These are phyloP conservation scores for Boletus subparvulus DNA, from an alignment of 768 basidiomycete genomes.

Conservation along the genomic window DNA sequence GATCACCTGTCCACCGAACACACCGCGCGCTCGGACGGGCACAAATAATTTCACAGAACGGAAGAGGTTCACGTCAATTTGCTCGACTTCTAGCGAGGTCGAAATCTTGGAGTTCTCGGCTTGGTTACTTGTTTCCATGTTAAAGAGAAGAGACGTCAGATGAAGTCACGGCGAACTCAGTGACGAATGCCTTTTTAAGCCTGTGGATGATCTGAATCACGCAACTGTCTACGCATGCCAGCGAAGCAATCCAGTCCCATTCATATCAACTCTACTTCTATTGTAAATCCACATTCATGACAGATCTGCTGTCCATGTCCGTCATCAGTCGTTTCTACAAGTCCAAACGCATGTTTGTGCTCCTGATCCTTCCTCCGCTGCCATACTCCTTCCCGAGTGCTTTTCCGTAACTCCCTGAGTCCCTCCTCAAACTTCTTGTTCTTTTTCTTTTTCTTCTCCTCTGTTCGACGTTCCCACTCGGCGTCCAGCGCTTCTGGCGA, in stretches of 20 bases:
- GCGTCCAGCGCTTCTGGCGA: constrained; percentile 86
- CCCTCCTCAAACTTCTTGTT: constrained; percentile 94
- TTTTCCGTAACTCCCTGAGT: constrained; percentile 75
- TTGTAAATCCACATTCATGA: constrained; percentile 85
- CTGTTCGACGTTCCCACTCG: constrained; percentile 77
- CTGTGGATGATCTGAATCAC: no score
- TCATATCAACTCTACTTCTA: constrained; percentile 84
- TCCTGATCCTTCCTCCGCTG: constrained; percentile 83
- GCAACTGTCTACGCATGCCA: background rate
- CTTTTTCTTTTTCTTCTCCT: constrained; percentile 86
- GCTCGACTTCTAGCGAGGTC: constrained; percentile 74
- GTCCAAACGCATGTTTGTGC: constrained; percentile 83
- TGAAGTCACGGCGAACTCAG: background rate
- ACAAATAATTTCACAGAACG: constrained; percentile 72
- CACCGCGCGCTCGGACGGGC: constrained; percentile 64
- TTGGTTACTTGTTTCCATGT: constrained; percentile 45
- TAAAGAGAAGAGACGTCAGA: background rate
- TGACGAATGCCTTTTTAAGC: no score
- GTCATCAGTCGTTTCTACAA: constrained; percentile 49
- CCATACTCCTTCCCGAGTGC: constrained; percentile 89
- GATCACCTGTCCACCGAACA: constrained; percentile 89
- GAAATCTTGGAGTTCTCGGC: constrained; percentile 69
- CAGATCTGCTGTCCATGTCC: constrained; percentile 73
- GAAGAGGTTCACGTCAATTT: constrained; percentile 73
- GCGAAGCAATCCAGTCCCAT: background rate